These are phyloP conservation scores for Rhodotorula sp. DNA, from an alignment of 1,284 basidiomycete genomes.

Conservation along the genomic window DNA sequence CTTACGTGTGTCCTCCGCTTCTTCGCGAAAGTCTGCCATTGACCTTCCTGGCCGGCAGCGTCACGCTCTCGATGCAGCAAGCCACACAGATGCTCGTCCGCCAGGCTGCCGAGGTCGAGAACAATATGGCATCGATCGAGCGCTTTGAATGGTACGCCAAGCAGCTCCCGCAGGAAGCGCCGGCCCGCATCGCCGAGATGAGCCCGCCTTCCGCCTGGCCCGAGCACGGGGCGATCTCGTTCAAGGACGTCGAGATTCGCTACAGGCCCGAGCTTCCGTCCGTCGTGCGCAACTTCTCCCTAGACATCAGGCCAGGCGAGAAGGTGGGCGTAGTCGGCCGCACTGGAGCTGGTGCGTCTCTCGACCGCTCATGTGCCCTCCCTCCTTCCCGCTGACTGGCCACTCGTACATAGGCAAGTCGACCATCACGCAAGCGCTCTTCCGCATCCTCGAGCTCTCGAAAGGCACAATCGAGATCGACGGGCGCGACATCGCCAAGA, in stretches of 20 bases:
- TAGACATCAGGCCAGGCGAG: constrained; percentile 55
- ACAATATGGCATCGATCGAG: constrained; percentile 51
- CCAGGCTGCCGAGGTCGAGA: constrained; percentile 52
- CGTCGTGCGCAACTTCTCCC: constrained; percentile 56
- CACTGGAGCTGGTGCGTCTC: constrained; percentile 44
- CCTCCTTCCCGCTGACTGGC: neutral
- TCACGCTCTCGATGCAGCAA: constrained; percentile 23
- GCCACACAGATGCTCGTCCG: constrained; percentile 34
- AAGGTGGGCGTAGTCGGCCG: constrained; percentile 60
- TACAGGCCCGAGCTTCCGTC: constrained; percentile 58
- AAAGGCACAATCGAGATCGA: constrained; percentile 71
- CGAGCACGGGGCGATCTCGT: constrained; percentile 46
- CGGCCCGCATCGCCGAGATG: constrained; percentile 24
- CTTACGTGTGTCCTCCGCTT: neutral
- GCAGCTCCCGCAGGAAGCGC: constrained; percentile 46
- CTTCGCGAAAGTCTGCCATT: too few relatives aligned
- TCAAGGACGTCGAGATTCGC: constrained; percentile 52
- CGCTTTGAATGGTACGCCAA: constrained; percentile 49
- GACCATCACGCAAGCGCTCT: constrained; percentile 67
- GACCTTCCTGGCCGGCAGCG: too few relatives aligned
- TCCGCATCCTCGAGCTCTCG: constrained; percentile 69
- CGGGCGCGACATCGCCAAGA: constrained; percentile 59
- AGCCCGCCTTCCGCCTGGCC: constrained; percentile 49
- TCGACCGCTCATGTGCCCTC: neutral
- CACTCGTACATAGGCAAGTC: constrained; percentile 61